These are phyloP conservation scores for Xylaria sp. DNA, from an alignment of 2,329 filamentous ascomycete species.

Conservation along the genomic window DNA sequence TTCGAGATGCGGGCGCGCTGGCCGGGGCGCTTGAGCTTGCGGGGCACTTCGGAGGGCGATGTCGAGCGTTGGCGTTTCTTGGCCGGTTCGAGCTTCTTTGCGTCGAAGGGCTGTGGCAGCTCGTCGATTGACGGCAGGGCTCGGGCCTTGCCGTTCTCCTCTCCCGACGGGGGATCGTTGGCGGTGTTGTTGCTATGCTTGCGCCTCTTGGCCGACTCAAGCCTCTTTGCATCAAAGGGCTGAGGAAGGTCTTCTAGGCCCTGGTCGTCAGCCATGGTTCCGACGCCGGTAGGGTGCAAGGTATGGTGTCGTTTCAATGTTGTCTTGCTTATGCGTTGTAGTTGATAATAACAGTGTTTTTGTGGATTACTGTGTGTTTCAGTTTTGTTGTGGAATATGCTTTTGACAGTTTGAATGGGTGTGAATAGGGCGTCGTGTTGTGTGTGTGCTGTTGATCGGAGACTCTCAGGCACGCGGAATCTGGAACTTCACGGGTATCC, in stretches of 20 bases:
- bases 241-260: slow-evolving; percentile 52
- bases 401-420: background rate
- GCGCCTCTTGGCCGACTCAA: slow-evolving; percentile 56
- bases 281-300: slow-evolving; percentile 5
- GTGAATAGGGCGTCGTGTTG: background rate
- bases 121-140: slow-evolving; percentile 52
- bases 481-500: background rate
- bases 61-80: slow-evolving; percentile 68
- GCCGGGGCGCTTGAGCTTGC: slow-evolving; percentile 76
- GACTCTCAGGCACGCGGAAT: too few species aligned
- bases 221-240: slow-evolving; percentile 56
- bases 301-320: background rate
- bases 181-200: slow-evolving; percentile 47
- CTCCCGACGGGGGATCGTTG: slow-evolving; percentile 47
- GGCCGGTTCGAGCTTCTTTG: slow-evolving; percentile 66
- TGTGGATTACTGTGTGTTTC: too few species aligned
- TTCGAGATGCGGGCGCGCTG: slow-evolving; percentile 74
- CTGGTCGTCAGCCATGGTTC: slow-evolving; percentile 51
- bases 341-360: background rate
- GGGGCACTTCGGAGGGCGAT: slow-evolving; percentile 60
- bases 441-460: background rate
- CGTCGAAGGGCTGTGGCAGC: slow-evolving; percentile 71
- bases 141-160: slow-evolving; percentile 44
- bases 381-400: background rate
- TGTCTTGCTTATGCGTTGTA: background rate